Base-by-base conservation (phyloP, 2,329 filamentous ascomycete genomes). In the Camillea tinctor region DNA sequence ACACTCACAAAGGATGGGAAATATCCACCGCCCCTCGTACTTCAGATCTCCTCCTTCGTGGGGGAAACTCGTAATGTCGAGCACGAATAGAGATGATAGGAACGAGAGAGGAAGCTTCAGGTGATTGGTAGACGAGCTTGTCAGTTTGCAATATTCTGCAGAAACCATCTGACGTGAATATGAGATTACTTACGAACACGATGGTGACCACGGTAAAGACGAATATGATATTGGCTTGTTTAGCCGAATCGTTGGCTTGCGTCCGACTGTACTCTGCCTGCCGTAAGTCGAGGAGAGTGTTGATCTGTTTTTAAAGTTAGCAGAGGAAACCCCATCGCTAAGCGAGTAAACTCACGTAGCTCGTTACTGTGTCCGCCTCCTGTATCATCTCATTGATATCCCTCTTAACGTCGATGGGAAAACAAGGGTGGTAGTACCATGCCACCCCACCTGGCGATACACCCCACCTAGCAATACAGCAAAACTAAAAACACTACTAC, bases 101-200 rank as follows among this genome's bases (percentile, higher is more conserved):
- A 61, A 61, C 17, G 59, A 56, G 22, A 61, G 56, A 9, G 59
- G 59, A 20, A 61, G 59, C 59, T 61, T 51, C 1, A 53, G 17
- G n/a, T n/a, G n/a, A n/a, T n/a, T 52, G n/a, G 36, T 2, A 9
- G 26, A 30, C 26, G 26, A 30, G 2, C 8, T 30, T 2, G 13
- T 9, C 3, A 30, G 26, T 7, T 7, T n/a, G n/a, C 8, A 30
- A 30, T 30, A 9, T 8, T 4, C 26, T 30, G 26, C 26, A 7
- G 6, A 7, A 30, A 36, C 22, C 21, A n/a, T 52, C 9, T 52
- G 2, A 52, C 36, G 26, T 15, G 9, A 19, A 6, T 22, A 19
- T 20, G 13, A 49, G 26, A 19, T 21, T 56, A 58, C 59, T 61
- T 54, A 61, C 59, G 40, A 61, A 61, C 20, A 61, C 26, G 30